Evolutionary conservation across 225 moss, liverwort and hornwort genomes (phyloP), one percentile per base, ranked within the genome.

Genomic region (Rhytidiadelphus loreus): DNA sequence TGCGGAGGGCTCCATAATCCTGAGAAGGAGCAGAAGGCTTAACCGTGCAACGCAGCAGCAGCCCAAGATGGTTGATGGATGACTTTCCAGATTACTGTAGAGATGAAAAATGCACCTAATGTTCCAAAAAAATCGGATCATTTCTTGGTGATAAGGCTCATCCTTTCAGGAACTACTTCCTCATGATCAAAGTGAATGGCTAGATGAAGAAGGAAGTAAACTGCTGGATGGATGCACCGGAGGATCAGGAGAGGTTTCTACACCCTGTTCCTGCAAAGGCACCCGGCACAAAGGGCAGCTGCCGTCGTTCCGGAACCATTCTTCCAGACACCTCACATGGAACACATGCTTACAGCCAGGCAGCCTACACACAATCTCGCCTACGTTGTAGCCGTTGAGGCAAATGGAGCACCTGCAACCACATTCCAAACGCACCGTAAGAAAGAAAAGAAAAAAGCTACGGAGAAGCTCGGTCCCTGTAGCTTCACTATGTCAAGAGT

Each of bases 381-480:
- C 86, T 6, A 86, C 12, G 63, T 69, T 86, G 64, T 94, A 94
- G 76, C 81, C 83, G 76, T 80, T 89, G 24, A 94, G 87, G 65
- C 94, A 94, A 28, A 94, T 94, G 19, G 94, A 86, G 90, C 94
- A 94, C 88, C 94, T 94, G 90, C 84, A 81, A 68, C 32, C 85
- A 44, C 74, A 73, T 35, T 85, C 73, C 83, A 37, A 74, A 76
- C 48, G 28, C 75, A 84, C 50, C 25, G 12, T 64, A 26, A 52
- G 83, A 18, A 28, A 43, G 46, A 71, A n/a, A 9, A 78, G 23
- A 79, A 57, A 57, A 7, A 28, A 39, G 28, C 39, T 7, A 32
- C 32, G 32, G 4, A 20, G 74, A 75, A 32, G 32, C 30, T 30
- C 30, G 30, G 30, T 48, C 17, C 18, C 18, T 28, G 44, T 9